A percentile compares a stretch with the other conserved stretches of the same genome.
phyloP scores from a whole-genome alignment of 768 basidiomycete genomes.

The Xanthoconium purpureum region DNA sequence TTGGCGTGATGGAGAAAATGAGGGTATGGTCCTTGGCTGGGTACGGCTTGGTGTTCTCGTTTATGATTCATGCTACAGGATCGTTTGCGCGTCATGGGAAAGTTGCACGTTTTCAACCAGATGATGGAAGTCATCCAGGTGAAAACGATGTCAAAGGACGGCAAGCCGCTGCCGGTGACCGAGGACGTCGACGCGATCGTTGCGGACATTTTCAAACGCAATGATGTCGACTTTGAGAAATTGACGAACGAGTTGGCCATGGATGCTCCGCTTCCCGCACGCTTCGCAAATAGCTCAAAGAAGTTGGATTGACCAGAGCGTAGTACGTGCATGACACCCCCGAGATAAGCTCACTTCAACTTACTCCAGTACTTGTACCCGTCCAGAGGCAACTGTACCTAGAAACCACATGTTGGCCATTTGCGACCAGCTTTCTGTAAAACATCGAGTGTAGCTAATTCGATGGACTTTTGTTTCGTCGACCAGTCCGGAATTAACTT shows the following conservation, averaged over 20 bases:
- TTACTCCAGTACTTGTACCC: not conserved
- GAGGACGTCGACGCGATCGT: conserved; percentile 32
- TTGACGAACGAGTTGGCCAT: conserved; percentile 24
- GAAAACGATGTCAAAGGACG: conserved; percentile 28
- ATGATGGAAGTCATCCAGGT: conserved; percentile 34
- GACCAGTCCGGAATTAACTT: too few species aligned
- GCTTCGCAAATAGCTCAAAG: conserved; percentile 27
- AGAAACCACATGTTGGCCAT: not conserved
- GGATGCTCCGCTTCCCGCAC: conserved; percentile 17
- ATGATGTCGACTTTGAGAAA: conserved; percentile 30
- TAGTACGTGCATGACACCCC: not conserved
- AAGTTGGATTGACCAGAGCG: conserved; percentile 24
- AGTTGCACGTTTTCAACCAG: conserved; percentile 29
- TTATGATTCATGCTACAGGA: conserved; percentile 14
- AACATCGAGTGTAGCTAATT: not conserved
- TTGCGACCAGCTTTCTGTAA: not conserved
- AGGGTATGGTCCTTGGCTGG: conserved; percentile 16
- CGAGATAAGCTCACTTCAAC: too few species aligned
- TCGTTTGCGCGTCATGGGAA: conserved; percentile 31
- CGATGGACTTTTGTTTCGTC: too few species aligned
- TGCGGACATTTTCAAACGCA: conserved; percentile 32
- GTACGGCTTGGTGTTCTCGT: not conserved
- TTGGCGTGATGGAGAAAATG: conserved; percentile 31
- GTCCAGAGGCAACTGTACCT: not conserved
- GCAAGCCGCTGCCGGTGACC: conserved; percentile 22